Conservation (phyloP, 352 stramenopile species). For the Pythium monospermum region DNA sequence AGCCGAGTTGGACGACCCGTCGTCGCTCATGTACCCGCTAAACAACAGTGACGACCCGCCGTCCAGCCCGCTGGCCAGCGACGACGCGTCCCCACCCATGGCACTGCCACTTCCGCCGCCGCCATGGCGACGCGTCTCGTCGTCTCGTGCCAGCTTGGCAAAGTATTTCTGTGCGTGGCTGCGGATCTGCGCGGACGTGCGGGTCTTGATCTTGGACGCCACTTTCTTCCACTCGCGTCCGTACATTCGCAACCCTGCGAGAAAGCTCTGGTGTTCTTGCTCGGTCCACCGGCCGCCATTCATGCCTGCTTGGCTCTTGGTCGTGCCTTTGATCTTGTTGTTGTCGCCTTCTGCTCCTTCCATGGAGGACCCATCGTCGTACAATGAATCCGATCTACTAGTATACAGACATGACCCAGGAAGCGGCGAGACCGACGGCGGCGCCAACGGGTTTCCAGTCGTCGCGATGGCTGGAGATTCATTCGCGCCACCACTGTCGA, state of each 20-base stretch:
- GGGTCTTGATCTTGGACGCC: conserved; percentile 84
- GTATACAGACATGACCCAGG: background rate
- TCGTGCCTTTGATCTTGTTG: conserved; percentile 28
- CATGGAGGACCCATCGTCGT: background rate
- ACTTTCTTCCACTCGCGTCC: conserved; percentile 98
- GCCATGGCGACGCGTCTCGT: conserved; percentile 54
- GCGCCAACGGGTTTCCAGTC: background rate
- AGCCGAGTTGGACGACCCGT: conserved; percentile 37
- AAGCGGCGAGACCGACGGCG: conserved; percentile 14
- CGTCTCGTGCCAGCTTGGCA: conserved; percentile 76
- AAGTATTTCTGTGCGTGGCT: conserved; percentile 88
- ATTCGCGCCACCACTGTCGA: conserved; percentile 2
- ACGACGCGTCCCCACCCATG: background rate
- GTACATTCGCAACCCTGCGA: conserved; percentile 90
- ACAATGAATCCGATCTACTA: too few species aligned
- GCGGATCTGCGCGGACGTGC: conserved; percentile 81
- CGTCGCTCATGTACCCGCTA: conserved; percentile 56
- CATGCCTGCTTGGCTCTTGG: conserved; percentile 62
- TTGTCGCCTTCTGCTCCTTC: background rate
- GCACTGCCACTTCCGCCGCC: conserved; percentile 8
- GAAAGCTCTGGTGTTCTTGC: conserved; percentile 94
- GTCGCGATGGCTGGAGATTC: conserved; percentile 14
- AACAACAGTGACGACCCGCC: conserved; percentile 11
- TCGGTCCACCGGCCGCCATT: conserved; percentile 92
- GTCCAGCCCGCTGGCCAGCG: conserved; percentile 1